Base-by-base conservation (phyloP, 2,329 filamentous ascomycete genomes). In the Tolypocladium cylindrosporum region DNA sequence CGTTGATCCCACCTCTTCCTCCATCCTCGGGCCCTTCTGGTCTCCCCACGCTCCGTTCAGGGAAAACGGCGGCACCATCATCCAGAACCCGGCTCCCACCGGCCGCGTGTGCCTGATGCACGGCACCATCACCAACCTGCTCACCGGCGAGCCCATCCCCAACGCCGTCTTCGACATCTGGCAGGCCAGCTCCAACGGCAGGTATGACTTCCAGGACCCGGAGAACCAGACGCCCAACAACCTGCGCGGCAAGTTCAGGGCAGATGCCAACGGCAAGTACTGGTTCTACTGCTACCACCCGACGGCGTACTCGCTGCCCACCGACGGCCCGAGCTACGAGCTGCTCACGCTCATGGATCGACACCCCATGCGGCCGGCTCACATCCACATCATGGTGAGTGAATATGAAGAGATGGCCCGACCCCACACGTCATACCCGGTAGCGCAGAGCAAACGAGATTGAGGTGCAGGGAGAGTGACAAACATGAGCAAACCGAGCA, bases 1-100 rank as follows among this genome's bases (percentile, higher is more conserved):
- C 67, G 74, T 82, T 61, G 77, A 80, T 60, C 86, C 87, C 53
- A 90, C 88, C n/a, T 89, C 86, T 3, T 88, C 86, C 61, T 81
- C 87, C 59, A 91, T 91, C 67, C 84, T 91, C 60, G 88, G 88
- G 2, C 88, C 88, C 62, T 90, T 91, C 79, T 91, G 87, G 87
- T 87, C 84, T 13, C 87, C 87, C 65, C 79, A 89, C 65, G 85
- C 88, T 1, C 87, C 88, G 39, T 89, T 89, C 82, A 83, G 87
- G 52, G 78, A 84, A 42, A 79, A 84, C 63, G 87, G 87, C 63
- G 79, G 76, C 68, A 79, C 75, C 70, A 87, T 90, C 70, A 85
- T 90, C 67, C 83, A 86, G 69, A 73, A 86, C 70, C 71, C 78
- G 60, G 74, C 77, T 42, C 77, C 83, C 58, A 75, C 83, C 55